A percentile compares a stretch with the other conserved stretches of the same genome.
phyloP scores from a whole-genome alignment of 768 basidiomycete genomes.

The Heimioporus sp. region DNA sequence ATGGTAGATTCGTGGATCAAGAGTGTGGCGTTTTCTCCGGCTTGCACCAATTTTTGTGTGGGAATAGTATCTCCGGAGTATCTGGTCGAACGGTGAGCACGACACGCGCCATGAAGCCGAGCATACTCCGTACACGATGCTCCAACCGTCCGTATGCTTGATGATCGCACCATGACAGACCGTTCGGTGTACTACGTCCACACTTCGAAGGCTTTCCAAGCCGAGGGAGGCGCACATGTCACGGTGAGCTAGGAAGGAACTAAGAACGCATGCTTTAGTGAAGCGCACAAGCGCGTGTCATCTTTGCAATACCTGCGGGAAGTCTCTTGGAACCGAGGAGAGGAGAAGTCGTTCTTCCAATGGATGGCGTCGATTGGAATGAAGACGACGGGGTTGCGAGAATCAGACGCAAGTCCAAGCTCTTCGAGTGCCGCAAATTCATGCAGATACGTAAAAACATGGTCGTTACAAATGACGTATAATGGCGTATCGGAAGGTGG shows the following conservation, averaged over 20 bases:
- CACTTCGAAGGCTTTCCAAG: conserved; percentile 59
- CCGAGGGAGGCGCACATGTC: conserved; percentile 54
- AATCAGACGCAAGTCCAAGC: conserved; percentile 53
- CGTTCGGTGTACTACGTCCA: conserved; percentile 72
- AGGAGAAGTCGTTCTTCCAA: conserved; percentile 38
- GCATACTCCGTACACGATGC: conserved; percentile 35
- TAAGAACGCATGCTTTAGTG: conserved; percentile 20
- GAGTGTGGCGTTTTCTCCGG: conserved; percentile 68
- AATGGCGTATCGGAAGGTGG: conserved; percentile 62
- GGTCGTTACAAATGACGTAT: conserved; percentile 62
- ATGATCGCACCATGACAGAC: conserved; percentile 72
- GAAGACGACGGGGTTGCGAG: conserved; percentile 51
- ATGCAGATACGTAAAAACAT: conserved; percentile 61
- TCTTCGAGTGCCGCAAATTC: conserved; percentile 74
- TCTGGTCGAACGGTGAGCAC: conserved; percentile 37
- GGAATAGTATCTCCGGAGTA: conserved; percentile 94
- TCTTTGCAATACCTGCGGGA: conserved; percentile 3
- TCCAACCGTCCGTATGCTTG: conserved; percentile 57
- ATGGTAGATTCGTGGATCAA: conserved; percentile 95
- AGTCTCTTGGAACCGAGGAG: conserved; percentile 18
- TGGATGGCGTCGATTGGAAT: conserved; percentile 58
- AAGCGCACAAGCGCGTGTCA: background rate
- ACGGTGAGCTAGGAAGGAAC: conserved; percentile 41
- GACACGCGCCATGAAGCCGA: background rate
- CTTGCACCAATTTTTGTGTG: conserved; percentile 58